Base-by-base conservation (phyloP, 192 early-diverging fungal species). In the Mycoemilia scoparia region DNA sequence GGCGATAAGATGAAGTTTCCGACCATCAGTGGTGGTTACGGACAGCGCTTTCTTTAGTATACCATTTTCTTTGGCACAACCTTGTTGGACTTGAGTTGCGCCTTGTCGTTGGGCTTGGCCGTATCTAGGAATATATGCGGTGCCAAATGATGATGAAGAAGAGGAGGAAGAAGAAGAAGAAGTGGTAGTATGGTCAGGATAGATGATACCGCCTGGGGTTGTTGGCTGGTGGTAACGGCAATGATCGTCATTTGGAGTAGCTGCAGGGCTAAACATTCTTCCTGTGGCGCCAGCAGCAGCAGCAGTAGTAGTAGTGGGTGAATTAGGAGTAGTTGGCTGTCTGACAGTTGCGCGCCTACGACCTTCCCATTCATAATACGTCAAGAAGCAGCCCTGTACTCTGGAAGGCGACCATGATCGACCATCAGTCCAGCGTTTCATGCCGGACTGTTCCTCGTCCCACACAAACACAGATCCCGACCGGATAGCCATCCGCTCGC, bases 381-480 rank as follows among this genome's bases (percentile, higher is more conserved):
- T 85, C 29, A 90, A 57, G 47, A 90, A 90, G 32, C 73, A 79
- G 16, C 86, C 86, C 22, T 79, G 73, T 33, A 90, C 84, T 19
- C 87, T 69, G 20, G 75, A 79, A 1, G 87, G 78, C 20, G 79
- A 82, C 87, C 87, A 91, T 29, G 70, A 76, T 46, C 77, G 72
- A 11, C 84, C 84, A 50, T 91, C 87, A 0, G 87, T 88, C 87
- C 87, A 91, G 23, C 87, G 69, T 45, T 82, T 64, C 74, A 91
- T 91, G 11, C 84, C 87, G 29, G 74, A 73, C 51, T 91, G 84
- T 36, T 77, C 57, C 57, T 91, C 87, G 46, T 87, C 83, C 76
- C 85, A 91, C 24, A 80, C 77, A 63, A 85, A 91, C 17, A 88
- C 74, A 4, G 84, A 81, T 1, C 84, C 84, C 1, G 87, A 85